Conservation (phyloP, 1,139 yeast species). For the Saccharomyces pastorianus region DNA sequence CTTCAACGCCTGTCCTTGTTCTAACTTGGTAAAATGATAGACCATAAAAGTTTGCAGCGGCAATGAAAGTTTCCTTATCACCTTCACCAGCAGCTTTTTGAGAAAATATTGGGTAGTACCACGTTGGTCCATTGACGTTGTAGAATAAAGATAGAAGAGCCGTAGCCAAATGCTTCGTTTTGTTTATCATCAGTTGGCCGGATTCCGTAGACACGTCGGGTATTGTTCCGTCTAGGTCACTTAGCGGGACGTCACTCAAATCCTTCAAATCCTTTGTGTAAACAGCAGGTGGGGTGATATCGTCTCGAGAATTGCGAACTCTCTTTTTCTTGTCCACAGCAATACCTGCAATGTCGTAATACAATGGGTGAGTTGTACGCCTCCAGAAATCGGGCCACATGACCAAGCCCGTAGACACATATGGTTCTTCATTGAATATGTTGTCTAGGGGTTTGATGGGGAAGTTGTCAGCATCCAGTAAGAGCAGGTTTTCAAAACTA, state of each 20-base stretch:
- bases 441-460: conserved; percentile 52
- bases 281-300: conserved; percentile 31
- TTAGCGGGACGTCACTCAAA: conserved; percentile 44
- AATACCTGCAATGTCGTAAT: conserved; percentile 56
- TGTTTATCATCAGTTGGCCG: conserved; percentile 69
- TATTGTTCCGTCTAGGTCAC: conserved; percentile 59
- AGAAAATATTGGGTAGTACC: conserved; percentile 74
- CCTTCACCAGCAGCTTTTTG: conserved; percentile 88
- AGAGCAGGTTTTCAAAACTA: conserved; percentile 66
- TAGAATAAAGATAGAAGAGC: conserved; percentile 65
- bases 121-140: conserved; percentile 69
- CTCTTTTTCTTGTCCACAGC: conserved; percentile 35
- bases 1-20: conserved; percentile 30
- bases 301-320: conserved; percentile 38
- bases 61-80: conserved; percentile 81
- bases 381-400: conserved; percentile 85
- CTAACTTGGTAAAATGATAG: conserved; percentile 64
- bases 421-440: conserved; percentile 49
- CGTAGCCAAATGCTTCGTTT: conserved; percentile 55
- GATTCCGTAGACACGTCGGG: conserved; percentile 81
- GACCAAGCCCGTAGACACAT: conserved; percentile 48
- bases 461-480: conserved; percentile 70
- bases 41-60: conserved; percentile 61
- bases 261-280: conserved; percentile 26
- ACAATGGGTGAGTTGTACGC: conserved; percentile 61